These are phyloP conservation scores for Rhodamnia argentea DNA, from an alignment of 345 rosid species.

Conservation along the genomic window DNA sequence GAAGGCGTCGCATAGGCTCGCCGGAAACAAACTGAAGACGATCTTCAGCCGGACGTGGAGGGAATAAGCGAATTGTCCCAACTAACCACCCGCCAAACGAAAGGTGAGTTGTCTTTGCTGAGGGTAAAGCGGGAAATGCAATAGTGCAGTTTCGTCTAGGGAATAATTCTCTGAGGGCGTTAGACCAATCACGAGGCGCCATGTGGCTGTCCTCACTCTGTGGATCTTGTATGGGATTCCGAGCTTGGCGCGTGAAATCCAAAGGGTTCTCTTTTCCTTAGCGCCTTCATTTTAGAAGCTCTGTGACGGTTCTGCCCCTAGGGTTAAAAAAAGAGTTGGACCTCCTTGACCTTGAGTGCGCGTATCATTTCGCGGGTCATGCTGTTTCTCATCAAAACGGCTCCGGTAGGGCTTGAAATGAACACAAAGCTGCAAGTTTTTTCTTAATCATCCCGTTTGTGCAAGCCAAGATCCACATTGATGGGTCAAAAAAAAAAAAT, in stretches of 20 bases:
- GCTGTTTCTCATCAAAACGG: neutral
- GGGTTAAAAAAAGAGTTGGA: neutral
- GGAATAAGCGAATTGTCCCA: constrained; percentile 21
- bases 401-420: neutral
- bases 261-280: constrained; percentile 1
- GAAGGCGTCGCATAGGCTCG: constrained; percentile 50
- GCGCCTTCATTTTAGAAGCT: neutral
- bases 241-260: constrained; percentile 9
- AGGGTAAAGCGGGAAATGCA: constrained; percentile 9
- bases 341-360: neutral
- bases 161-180: neutral
- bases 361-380: neutral
- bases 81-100: neutral
- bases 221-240: neutral
- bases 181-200: neutral
- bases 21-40: constrained; percentile 47
- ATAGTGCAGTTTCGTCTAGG: neutral
- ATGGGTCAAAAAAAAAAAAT: neutral
- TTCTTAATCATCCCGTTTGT: neutral
- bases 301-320: constrained; percentile 7
- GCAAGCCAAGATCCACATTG: neutral
- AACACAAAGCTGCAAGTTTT: neutral
- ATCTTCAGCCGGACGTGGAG: constrained; percentile 62
- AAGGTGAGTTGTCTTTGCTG: constrained; percentile 15
- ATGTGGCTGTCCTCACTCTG: neutral